A percentile compares a stretch with the other conserved stretches of the same genome.
Conservation (phyloP, 2,329 filamentous ascomycete species). For the Lasiodiplodia sp. region DNA sequence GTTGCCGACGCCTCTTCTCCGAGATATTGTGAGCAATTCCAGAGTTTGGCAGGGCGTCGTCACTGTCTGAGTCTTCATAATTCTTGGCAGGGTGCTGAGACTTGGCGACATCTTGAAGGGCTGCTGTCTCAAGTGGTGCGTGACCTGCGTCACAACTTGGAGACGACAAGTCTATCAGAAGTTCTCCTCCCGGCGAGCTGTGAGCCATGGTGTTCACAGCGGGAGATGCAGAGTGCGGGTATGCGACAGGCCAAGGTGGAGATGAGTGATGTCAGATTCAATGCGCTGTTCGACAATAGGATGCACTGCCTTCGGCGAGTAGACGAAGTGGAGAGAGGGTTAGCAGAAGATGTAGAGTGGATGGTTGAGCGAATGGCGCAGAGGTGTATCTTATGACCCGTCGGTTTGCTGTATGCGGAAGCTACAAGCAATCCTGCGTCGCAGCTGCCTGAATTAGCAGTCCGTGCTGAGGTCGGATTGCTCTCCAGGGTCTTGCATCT, state of each 20-base stretch:
- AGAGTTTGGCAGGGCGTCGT: conserved; percentile 31
- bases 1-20: conserved; percentile 52
- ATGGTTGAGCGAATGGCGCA: not conserved
- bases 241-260: not conserved
- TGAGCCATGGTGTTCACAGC: not conserved
- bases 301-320: not conserved
- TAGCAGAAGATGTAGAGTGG: not conserved
- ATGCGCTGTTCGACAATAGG: not conserved
- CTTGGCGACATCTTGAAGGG: not conserved
- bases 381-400: not conserved
- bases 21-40: conserved; percentile 39
- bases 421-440: not conserved
- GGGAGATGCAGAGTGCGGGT: not conserved
- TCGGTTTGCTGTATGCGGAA: conserved; percentile 3
- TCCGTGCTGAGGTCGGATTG: not conserved
- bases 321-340: not conserved
- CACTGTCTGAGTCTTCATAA: conserved; percentile 38
- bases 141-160: not conserved
- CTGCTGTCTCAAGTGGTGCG: not conserved
- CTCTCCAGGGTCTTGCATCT: not conserved
- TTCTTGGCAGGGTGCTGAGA: conserved; percentile 11
- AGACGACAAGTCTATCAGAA: no score
- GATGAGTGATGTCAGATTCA: not conserved
- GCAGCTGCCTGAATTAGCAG: not conserved
- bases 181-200: not conserved